Percentiles rank a stretch among this genome's conserved stretches.
These are phyloP conservation scores for Dillenia turbinata DNA, from an alignment of 164 flowering plant species.

Conservation along the genomic window DNA sequence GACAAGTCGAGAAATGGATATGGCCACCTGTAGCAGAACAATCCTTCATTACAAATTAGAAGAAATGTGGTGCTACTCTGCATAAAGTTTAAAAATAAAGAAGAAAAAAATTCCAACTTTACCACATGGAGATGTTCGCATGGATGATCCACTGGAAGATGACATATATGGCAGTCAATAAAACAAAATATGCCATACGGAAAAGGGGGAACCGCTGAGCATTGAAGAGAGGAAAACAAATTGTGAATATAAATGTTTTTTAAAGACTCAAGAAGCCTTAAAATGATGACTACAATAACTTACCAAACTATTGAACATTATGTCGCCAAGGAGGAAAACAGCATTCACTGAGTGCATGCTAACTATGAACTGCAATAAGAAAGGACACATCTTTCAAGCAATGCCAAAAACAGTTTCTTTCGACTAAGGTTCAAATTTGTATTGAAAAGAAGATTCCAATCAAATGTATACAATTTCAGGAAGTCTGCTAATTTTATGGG, in stretches of 20 bases:
- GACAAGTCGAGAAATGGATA: slow-evolving; percentile 24
- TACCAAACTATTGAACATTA: slow-evolving; percentile 48
- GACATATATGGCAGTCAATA: slow-evolving; percentile 42
- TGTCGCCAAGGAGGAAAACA: slow-evolving; percentile 48
- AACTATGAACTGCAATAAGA: slow-evolving; percentile 32
- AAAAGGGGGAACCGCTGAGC: slow-evolving; percentile 42
- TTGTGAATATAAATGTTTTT: no score
- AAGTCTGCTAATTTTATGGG: no score
- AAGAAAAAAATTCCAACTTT: background rate
- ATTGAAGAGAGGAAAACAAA: no score
- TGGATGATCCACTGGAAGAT: slow-evolving; percentile 53
- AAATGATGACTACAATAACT: slow-evolving; percentile 4
- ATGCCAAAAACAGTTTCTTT: no score
- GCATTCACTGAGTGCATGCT: slow-evolving; percentile 56
- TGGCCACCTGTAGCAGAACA: slow-evolving; percentile 47
- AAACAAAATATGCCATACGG: slow-evolving; percentile 42
- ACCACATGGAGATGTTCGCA: slow-evolving; percentile 36
- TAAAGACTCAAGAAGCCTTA: no score
- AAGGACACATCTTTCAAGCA: no score
- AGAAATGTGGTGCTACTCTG: no score
- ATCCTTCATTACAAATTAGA: no score
- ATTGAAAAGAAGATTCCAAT: no score
- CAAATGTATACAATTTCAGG: no score
- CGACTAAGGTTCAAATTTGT: no score
- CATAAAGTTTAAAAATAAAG: no score